Evolutionary conservation across 768 basidiomycete genomes (phyloP), one percentile per base, ranked within the genome.

Genomic region (Collybia sordida): DNA sequence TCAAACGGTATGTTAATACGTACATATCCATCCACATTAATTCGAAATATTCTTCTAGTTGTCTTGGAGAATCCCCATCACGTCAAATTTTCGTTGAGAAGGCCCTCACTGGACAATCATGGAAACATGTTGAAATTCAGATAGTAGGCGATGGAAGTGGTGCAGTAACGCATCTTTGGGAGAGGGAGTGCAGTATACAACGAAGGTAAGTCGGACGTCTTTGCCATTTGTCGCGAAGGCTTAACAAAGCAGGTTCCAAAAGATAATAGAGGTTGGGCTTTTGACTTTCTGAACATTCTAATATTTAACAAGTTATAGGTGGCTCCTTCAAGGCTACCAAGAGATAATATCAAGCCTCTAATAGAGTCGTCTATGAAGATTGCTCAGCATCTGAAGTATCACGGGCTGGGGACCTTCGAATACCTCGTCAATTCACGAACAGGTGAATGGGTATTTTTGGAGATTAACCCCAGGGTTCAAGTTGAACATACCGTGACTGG

Each of bases 401-500:
- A 84, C 52, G 91, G 92, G 58, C 88, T 93, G 14, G 91, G 93
- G 48, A 94, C 92, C 15, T 90, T 88, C 38, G 93, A 95, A 71
- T 94, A 90, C 75, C 75, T 95, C 53, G 82, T 93, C 57, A 90
- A 93, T 44, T 46, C 61, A 60, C 80, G 85, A 56, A 77, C 80
- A 59, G 79, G 81, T 53, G 72, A 88, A 54, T 89, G 91, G 72
- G 90, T 93, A 67, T 94, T 94, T 19, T 42, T 53, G 39, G 56
- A 57, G 35, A 57, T 57, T 23, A 57, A 57, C 36, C 56, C 56
- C 19, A 87, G 92, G 67, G 89, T 94, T 47, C 93, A 95, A 65
- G 93, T 95, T 64, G 93, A 94, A 64, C 93, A 94, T 70, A 94
- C 93, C 40, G 84, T 94, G 58, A 92, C 93, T 49, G 89, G 88